phyloP scores from a whole-genome alignment of 2,329 filamentous ascomycete species.

The Pochonia chlamydosporia region DNA sequence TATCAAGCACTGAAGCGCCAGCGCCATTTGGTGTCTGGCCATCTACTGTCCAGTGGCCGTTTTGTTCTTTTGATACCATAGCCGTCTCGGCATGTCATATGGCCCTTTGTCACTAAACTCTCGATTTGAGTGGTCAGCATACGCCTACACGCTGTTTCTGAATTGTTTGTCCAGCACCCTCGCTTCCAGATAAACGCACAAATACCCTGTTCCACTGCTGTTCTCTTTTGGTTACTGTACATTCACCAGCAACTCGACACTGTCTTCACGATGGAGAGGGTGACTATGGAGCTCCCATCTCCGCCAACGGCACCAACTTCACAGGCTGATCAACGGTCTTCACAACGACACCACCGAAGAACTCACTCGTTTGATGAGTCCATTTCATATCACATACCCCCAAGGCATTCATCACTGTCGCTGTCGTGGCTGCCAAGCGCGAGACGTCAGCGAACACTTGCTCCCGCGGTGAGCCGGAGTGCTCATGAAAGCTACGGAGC shows the following conservation, averaged over 20 bases:
- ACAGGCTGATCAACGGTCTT: background rate
- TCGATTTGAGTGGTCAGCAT: background rate
- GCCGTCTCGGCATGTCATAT: background rate
- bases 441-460: constrained; percentile 12
- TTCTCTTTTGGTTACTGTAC: background rate
- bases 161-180: background rate
- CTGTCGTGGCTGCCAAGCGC: constrained; percentile 16
- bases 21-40: background rate
- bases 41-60: background rate
- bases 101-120: background rate
- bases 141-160: background rate
- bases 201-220: background rate
- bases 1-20: background rate
- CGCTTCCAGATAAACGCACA: background rate
- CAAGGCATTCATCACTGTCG: background rate
- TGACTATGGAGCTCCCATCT: background rate
- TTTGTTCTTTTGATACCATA: background rate
- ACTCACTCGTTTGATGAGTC: background rate
- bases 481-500: constrained; percentile 34
- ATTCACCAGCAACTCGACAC: background rate
- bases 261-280: background rate
- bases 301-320: background rate
- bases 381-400: background rate
- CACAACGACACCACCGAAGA: background rate
- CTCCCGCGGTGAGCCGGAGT: constrained; percentile 26